A percentile compares a stretch with the other conserved stretches of the same genome.
Conservation (phyloP, 108 stramenopile species). For the Tribonema minus region DNA sequence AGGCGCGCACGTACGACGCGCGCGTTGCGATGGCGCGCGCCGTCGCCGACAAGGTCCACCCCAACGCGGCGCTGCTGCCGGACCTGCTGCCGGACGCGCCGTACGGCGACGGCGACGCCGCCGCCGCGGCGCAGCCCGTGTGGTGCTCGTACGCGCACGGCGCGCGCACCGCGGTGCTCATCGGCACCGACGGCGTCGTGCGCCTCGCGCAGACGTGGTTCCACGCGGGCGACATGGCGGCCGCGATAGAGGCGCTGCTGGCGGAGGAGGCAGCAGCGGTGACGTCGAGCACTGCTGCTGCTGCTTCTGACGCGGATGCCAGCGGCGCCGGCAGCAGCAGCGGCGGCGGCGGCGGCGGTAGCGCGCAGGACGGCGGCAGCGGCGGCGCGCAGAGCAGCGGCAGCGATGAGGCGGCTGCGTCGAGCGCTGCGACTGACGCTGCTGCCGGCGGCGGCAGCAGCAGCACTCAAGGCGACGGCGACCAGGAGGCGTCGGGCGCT, state of each 20-base stretch:
- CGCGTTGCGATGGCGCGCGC: constrained; percentile 8
- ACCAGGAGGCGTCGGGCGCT: too few species aligned
- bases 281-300: too few species aligned
- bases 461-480: too few species aligned
- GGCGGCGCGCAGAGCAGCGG: too few species aligned
- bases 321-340: too few species aligned
- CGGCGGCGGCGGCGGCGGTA: too few species aligned
- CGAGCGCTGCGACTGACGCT: too few species aligned
- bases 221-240: neutral
- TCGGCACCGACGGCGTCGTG: constrained; percentile 3
- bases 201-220: constrained; percentile 9
- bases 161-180: constrained; percentile 3
- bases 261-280: neutral
- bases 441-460: too few species aligned
- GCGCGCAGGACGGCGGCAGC: too few species aligned
- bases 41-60: neutral
- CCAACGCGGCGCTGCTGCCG: constrained; percentile 13
- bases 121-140: constrained; percentile 2
- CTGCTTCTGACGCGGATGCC: too few species aligned
- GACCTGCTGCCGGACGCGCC: constrained; percentile 12
- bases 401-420: too few species aligned
- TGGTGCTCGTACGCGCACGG: constrained; percentile 36
- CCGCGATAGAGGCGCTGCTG: neutral
- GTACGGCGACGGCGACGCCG: too few species aligned
- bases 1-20: constrained; percentile 1